Base-by-base conservation (phyloP, 106 monocot genomes). In the Dendrobium officinale region DNA sequence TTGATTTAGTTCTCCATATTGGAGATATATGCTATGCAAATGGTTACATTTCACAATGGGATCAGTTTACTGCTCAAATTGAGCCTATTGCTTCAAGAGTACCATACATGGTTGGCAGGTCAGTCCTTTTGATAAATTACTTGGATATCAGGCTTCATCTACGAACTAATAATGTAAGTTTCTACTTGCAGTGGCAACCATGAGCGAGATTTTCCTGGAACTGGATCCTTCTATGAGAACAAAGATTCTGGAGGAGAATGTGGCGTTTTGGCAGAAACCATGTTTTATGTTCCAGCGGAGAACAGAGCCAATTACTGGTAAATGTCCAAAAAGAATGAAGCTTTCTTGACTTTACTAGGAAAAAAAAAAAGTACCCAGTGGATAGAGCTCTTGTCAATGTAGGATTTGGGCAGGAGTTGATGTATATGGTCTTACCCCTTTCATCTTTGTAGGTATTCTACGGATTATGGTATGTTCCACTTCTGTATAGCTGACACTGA, bases 41-140 rank as follows among this genome's bases (percentile, higher is more conserved):
- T 89, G 97, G 97, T 22, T 97, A 94, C 76, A 73, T 97, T 29
- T 97, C 97, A 31, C 97, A 97, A 41, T 97, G 97, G 97, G 97
- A 97, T 83, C 94, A 93, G 76, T 97, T 97, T 75, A 97, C 97
- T 5, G 83, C 91, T 82, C 97, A 94, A 79, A 85, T 94, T 42
- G 97, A 94, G 80, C 97, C 97, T 1, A 91, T 97, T 70, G 92
- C 97, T 26, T 97, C 97, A 58, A 66, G 83, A 42, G 85, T 94
- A 18, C 97, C 97, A 24, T 94, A 97, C 74, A 97, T 97, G 97
- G 79, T 97, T 72, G 94, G 83, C 67, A 97, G 92, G 97, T 97
- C 8, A 55, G 86, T 85, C 42, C 75, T 15, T 24, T 1, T 73
- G 20, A 4, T 73, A 66, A 9, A 5, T 8, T n/a, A 40, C 26